Evolutionary conservation across 2,329 filamentous ascomycete species (phyloP).

Genomic region (Cytospora schulzeri): DNA sequence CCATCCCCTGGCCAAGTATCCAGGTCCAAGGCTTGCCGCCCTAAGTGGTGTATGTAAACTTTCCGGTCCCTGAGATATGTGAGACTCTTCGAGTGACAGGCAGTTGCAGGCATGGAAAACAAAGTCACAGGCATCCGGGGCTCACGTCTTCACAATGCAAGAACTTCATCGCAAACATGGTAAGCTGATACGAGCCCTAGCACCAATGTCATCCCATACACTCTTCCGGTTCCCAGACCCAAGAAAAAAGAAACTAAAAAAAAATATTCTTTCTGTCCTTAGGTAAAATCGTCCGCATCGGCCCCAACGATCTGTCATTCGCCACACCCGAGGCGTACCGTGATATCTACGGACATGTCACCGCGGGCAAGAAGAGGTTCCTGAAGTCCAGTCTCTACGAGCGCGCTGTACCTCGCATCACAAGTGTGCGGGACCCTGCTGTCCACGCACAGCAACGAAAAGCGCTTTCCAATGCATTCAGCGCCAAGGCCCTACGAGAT

Average conservation of each 20-base stretch:
- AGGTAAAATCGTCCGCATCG: conserved; percentile 31
- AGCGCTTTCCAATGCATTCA: conserved; percentile 35
- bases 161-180: conserved; percentile 19
- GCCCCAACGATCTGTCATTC: conserved; percentile 16
- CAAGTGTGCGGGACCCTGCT: conserved; percentile 34
- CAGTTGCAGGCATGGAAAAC: conserved; percentile 7
- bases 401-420: conserved; percentile 32
- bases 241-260: no score
- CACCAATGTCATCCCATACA: not conserved
- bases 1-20: conserved; percentile 24
- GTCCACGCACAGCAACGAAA: conserved; percentile 35
- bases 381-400: conserved; percentile 38
- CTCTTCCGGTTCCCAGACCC: not conserved
- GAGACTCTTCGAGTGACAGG: not conserved
- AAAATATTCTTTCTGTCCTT: no score
- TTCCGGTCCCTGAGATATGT: no score
- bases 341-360: conserved; percentile 26
- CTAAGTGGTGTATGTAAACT: not conserved
- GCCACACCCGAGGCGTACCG: conserved; percentile 10
- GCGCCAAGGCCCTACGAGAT: conserved; percentile 32
- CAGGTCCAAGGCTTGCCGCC: conserved; percentile 12
- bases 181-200: not conserved
- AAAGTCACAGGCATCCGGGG: conserved; percentile 2
- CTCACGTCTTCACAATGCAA: conserved; percentile 12
- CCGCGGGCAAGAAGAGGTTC: conserved; percentile 16